phyloP scores from a whole-genome alignment of 805 yeast species.

The Metschnikowia hibisci region DNA sequence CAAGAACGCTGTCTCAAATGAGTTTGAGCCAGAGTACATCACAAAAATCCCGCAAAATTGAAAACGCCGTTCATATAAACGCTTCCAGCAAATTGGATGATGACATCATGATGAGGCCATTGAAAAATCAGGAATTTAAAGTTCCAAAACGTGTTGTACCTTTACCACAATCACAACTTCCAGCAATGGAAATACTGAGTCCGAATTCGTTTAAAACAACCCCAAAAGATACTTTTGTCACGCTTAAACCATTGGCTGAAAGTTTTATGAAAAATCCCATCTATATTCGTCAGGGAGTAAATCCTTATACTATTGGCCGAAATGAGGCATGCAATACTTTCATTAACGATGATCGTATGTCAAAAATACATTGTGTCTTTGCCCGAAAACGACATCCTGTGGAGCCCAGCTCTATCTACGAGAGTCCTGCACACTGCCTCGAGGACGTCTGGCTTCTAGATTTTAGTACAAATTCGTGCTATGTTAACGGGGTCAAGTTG shows the following conservation, averaged over 20 bases:
- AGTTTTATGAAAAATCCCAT: slow-evolving; percentile 48
- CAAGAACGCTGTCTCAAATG: slow-evolving; percentile 26
- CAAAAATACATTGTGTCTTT: slow-evolving; percentile 78
- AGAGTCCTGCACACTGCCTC: slow-evolving; percentile 68
- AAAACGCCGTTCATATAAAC: slow-evolving; percentile 33
- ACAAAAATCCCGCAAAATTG: slow-evolving; percentile 51
- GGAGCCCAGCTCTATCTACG: slow-evolving; percentile 46
- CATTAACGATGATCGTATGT: slow-evolving; percentile 70
- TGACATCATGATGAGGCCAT: slow-evolving; percentile 41
- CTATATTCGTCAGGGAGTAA: slow-evolving; percentile 61
- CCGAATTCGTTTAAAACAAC: background rate
- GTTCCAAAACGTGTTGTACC: slow-evolving; percentile 43
- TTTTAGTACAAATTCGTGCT: slow-evolving; percentile 75
- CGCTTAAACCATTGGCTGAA: slow-evolving; percentile 48
- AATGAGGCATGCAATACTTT: slow-evolving; percentile 55
- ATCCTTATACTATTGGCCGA: slow-evolving; percentile 72
- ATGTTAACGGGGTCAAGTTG: slow-evolving; percentile 54
- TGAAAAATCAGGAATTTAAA: slow-evolving; percentile 35
- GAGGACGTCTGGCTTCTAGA: slow-evolving; percentile 81
- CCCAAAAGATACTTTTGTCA: slow-evolving; percentile 62
- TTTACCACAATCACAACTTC: slow-evolving; percentile 36
- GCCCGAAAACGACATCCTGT: slow-evolving; percentile 60
- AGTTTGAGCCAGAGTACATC: slow-evolving; percentile 71
- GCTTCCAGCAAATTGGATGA: slow-evolving; percentile 39
- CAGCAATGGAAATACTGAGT: background rate